Base-by-base conservation (phyloP, 306 rosid species). In the Sicyos edulis region DNA sequence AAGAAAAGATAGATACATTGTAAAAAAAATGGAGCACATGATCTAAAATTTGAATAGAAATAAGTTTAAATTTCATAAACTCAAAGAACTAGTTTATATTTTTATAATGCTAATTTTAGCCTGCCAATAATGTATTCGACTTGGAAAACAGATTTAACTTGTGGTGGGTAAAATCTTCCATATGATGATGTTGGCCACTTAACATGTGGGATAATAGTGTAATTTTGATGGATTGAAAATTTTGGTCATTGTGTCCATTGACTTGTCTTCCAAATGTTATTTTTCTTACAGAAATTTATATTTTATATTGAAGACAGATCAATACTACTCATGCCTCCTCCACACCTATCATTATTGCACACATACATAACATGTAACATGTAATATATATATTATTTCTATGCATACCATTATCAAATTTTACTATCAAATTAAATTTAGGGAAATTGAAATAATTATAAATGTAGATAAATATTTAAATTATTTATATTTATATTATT, bases 241-340 rank as follows among this genome's bases (percentile, higher is more conserved):
- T 34, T 15, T 61, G 10, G 22, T 32, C 3, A 34, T 64, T 64
- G 42, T 64, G 52, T 64, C 29, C 49, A 16, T 61, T 32, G 68
- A 61, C 68, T 61, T 61, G 16, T 7, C 70, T n/a, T 9, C 53
- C 29, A 64, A 51, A 64, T 40, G 26, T 40, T 10, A 40, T 64
- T 37, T 62, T 19, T n/a, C 49, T 40, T 9, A 9, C 24, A 63
- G 44, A 19, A 17, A 34, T n/a, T 14, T n/a, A 62, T 62, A 4
- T n/a, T 63, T 64, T 19, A 10, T 19, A 65, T 65, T 40, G 0
- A 42, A 6, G 71, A 65, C 32, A 65, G 71, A 40, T 65, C 54
- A 65, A 66, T 6, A 66, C 12, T 44, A 44, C 17, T 65, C 71
- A 42, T 44, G 53, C 44, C 69, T 34, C 50, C 8, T 37, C 40